phyloP scores from a whole-genome alignment of 352 stramenopile species.

The Pilasporangium apinafurcum region DNA sequence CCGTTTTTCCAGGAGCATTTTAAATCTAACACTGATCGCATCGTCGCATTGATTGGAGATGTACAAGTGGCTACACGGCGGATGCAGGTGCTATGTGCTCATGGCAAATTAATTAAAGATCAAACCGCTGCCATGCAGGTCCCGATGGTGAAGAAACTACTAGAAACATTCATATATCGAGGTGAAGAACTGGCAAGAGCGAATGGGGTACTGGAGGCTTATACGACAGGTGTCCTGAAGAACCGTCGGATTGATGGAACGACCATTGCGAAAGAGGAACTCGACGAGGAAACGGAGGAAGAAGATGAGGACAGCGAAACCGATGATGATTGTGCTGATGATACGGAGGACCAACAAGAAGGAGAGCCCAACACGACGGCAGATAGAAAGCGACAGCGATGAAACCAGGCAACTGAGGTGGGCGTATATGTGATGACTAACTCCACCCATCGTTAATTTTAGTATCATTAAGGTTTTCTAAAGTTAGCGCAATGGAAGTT shows the following conservation, averaged over 20 bases:
- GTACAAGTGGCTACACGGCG: conserved; percentile 53
- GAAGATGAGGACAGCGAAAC: conserved; percentile 9
- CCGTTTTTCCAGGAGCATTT: conserved; percentile 54
- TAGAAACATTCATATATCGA: conserved; percentile 54
- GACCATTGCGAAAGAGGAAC: conserved; percentile 39
- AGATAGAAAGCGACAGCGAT: not conserved
- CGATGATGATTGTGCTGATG: conserved; percentile 10
- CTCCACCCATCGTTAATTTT: not conserved
- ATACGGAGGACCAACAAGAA: conserved; percentile 7
- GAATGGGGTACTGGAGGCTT: conserved; percentile 50
- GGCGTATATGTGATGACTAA: not conserved
- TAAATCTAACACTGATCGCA: conserved; percentile 23
- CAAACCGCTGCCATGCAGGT: conserved; percentile 41
- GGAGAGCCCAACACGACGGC: not conserved
- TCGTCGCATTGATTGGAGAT: conserved; percentile 46
- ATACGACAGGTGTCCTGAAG: conserved; percentile 58
- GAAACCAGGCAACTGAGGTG: not conserved
- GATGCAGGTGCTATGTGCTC: conserved; percentile 57
- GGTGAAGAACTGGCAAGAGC: conserved; percentile 43
- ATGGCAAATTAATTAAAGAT: conserved; percentile 59
- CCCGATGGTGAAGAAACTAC: conserved; percentile 54
- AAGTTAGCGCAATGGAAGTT: conserved; percentile 1
- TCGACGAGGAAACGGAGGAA: conserved; percentile 14
- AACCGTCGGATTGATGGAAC: conserved; percentile 63
- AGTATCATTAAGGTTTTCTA: not conserved